These are phyloP conservation scores for Carex parvula DNA, from an alignment of 176 grass and related monocot genomes.

Conservation along the genomic window DNA sequence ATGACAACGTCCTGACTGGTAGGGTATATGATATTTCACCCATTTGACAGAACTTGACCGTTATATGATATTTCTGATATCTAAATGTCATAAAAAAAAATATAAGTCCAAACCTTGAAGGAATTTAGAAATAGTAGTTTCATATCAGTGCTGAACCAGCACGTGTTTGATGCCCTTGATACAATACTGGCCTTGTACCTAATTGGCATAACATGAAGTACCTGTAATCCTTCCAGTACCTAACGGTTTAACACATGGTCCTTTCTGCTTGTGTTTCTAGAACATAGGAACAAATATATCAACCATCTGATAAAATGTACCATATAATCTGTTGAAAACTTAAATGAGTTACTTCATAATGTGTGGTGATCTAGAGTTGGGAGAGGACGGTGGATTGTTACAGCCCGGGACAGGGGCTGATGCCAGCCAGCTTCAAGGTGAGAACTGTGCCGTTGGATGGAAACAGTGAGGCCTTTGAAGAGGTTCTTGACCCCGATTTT, in stretches of 20 bases:
- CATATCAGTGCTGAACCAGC: neutral
- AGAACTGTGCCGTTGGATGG: slow-evolving; percentile 89
- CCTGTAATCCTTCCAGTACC: neutral
- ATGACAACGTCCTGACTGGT: neutral
- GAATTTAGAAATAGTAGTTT: neutral
- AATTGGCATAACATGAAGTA: neutral
- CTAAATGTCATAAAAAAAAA: neutral
- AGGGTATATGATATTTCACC: neutral
- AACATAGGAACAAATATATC: neutral
- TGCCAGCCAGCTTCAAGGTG: slow-evolving; percentile 99
- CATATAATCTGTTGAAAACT: neutral
- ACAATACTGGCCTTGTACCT: neutral
- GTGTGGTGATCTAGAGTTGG: slow-evolving; percentile 57
- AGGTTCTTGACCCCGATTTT: slow-evolving; percentile 94
- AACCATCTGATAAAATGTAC: neutral
- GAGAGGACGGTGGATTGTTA: slow-evolving; percentile 97
- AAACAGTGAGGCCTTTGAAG: slow-evolving; percentile 92
- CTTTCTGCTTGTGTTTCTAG: neutral
- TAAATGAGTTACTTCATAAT: slow-evolving; percentile 4
- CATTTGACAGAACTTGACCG: neutral
- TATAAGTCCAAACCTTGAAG: neutral
- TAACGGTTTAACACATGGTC: too few relatives aligned
- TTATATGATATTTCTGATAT: neutral
- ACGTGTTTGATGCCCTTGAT: neutral
- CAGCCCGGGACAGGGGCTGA: slow-evolving; percentile 85